Evolutionary conservation across 2,329 filamentous ascomycete species (phyloP), one percentile per base, ranked within the genome.

Genomic region (Talaromyces sp.): DNA sequence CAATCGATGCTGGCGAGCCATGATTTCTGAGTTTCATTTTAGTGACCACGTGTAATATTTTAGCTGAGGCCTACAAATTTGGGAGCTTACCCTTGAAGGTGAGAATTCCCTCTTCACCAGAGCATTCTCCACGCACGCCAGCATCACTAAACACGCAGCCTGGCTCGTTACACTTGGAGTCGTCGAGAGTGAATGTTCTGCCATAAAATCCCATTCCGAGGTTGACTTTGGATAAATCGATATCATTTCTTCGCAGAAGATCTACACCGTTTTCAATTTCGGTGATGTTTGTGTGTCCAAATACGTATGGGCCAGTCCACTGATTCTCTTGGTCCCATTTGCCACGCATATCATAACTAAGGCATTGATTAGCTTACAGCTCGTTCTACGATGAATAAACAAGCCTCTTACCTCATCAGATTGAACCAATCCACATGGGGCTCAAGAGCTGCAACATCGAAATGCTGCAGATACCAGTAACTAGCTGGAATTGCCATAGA

Each of bases 181-280:
- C 35, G 4, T 13, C 17, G 11, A 48, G 19, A 4, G 16, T 30
- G 41, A 75, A 81, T 2, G 75, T 72, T 4, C 79, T 67, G 0
- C 78, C 79, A 47, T 82, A 82, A 43, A 70, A 73, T 1, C 77
- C 77, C 1, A 80, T 49, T 1, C 80, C 80, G 7, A 83, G 49
- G 20, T 58, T 45, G 4, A 83, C 57, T 49, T 80, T 77, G 0
- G 55, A 42, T 0, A 80, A 69, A 0, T 65, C 57, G 1, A 83
- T 63, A 19, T 72, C 59, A 27, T 70, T 74, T 7, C 76, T 67
- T 77, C 80, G 82, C 4, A 82, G 62, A 0, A 82, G 72, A 3
- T 79, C 70, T 0, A 79, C 43, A 0, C 69, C 68, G 0, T 57
- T 24, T 4, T 75, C 65, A 16, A 64, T 63, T 30, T 64, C 65